Base-by-base conservation (phyloP, 176 grass and related monocot genomes). In the Aegilops umbellulata region DNA sequence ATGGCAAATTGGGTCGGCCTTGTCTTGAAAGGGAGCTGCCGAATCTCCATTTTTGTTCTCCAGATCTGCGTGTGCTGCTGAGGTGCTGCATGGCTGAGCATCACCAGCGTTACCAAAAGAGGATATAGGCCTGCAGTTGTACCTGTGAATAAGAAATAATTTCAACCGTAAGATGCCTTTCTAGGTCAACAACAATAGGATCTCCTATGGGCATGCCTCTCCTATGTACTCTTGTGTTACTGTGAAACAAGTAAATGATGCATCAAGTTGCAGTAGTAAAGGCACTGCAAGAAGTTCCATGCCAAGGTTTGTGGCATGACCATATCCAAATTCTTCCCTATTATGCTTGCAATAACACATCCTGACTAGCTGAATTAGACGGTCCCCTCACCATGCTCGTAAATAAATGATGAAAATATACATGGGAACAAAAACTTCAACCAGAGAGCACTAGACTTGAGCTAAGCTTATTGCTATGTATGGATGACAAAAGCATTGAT, bases 121-220 rank as follows among this genome's bases (percentile, higher is more conserved):
- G 24, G 60, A 82, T 25, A 60, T 14, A 53, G 32, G 87, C 87
- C 83, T 95, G 61, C 69, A 84, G 77, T 88, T 95, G 80, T 98
- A 98, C 90, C 96, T 98, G 86, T 60, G 17, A 16, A 77, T 16
- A 8, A 68, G 76, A 76, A 62, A 70, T 82, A 82, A 20, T 81
- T 62, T 19, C 1, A 84, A 41, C 38, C 22, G 23, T 91, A 27
- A 90, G 74, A 87, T 16, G 6, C 42, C 47, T 51, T 81, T 82
- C 22, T 34, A 53, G 64, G 12, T 69, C 16, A 11, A 69, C 0
- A 51, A n/a, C 6, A 30, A 9, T 67, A 68, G 82, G 64, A 72
- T 25, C n/a, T 69, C 70, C 49, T 74, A 65, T 76, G 32, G n/a
- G n/a, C n/a, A n/a, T n/a, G n/a, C n/a, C n/a, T 25, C n/a, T 69